These are phyloP conservation scores for Passiflora organensis DNA, from an alignment of 345 rosid genomes.

Conservation along the genomic window DNA sequence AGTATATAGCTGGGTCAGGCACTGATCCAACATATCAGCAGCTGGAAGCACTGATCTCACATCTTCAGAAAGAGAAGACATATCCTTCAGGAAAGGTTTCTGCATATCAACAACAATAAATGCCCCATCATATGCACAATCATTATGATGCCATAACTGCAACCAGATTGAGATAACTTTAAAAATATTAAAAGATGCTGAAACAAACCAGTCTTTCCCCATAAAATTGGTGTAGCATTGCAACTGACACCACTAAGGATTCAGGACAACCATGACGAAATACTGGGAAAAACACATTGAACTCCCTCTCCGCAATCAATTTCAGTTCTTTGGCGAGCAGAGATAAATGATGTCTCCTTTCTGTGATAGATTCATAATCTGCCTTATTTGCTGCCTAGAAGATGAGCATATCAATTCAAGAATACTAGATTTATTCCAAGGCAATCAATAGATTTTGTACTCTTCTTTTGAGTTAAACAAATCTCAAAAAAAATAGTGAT, in stretches of 20 bases:
- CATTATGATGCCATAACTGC: conserved; percentile 10
- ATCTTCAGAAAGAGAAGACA: conserved; percentile 72
- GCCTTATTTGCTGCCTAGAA: conserved; percentile 53
- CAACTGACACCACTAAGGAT: conserved; percentile 54
- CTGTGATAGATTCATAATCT: conserved; percentile 49
- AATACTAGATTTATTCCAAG: background rate
- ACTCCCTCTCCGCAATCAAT: conserved; percentile 69
- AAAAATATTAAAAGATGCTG: background rate
- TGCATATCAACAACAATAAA: conserved; percentile 31
- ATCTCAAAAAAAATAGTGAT: no score
- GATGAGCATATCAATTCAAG: conserved; percentile 9
- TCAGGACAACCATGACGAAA: conserved; percentile 61
- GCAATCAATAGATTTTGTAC: no score
- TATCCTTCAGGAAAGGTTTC: conserved; percentile 65
- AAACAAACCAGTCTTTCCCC: conserved; percentile 89
- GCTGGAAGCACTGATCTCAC: conserved; percentile 72
- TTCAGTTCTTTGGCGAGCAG: conserved; percentile 76
- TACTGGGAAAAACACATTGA: conserved; percentile 55
- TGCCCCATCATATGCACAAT: background rate
- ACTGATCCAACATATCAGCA: conserved; percentile 61
- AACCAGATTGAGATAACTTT: conserved; percentile 9
- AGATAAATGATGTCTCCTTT: conserved; percentile 63
- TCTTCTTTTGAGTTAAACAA: no score
- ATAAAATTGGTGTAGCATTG: conserved; percentile 61
- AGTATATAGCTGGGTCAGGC: conserved; percentile 51